Base-by-base conservation (phyloP, 1,284 basidiomycete genomes). In the Inonotus hispidus region DNA sequence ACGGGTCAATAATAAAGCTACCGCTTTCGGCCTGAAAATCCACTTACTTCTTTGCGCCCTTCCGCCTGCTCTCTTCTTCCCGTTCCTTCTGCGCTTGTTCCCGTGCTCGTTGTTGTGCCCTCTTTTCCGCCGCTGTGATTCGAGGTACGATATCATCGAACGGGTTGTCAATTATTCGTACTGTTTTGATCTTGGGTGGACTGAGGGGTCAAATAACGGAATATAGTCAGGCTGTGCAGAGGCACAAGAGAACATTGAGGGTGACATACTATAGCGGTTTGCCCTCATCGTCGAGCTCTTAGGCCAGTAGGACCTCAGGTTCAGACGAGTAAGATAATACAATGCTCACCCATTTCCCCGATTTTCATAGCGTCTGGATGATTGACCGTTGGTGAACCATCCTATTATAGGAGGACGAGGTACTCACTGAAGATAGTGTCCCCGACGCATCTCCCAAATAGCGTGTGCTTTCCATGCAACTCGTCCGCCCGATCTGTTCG, bases 91-190 rank as follows among this genome's bases (percentile, higher is more conserved):
- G 89, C 0, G 84, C 85, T 66, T 88, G 82, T 67, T 91, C 82
- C 38, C 85, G 82, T 0, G 94, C 94, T 60, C 82, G 80, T 64
- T 88, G 87, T 71, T 97, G 95, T 0, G 81, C 87, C 46, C 85
- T 82, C 64, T 90, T 88, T 75, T 98, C 95, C 1, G 87, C 91
- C 0, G 92, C 93, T 0, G 96, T 99, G 65, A 98, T 97, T n/a
- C 96, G 87, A 1, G 96, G 95, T 29, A 95, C 82, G 66, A 98
- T 96, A 70, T 98, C 95, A 53, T 88, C 83, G 70, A 97, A 98
- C 0, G 96, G 95, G 70, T 98, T 96, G 61, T 97, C 93, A 14
- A 95, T 70, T 59, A 98, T 92, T 16, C 87, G 83, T 41, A 96
- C 80, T 1, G 82, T 83, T 65, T 87, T 88, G 70, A 99, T 92